Percentiles rank a stretch among this genome's conserved stretches.
These are phyloP conservation scores for Microcyclosporella mali DNA, from an alignment of 2,329 filamentous ascomycete species.

Conservation along the genomic window DNA sequence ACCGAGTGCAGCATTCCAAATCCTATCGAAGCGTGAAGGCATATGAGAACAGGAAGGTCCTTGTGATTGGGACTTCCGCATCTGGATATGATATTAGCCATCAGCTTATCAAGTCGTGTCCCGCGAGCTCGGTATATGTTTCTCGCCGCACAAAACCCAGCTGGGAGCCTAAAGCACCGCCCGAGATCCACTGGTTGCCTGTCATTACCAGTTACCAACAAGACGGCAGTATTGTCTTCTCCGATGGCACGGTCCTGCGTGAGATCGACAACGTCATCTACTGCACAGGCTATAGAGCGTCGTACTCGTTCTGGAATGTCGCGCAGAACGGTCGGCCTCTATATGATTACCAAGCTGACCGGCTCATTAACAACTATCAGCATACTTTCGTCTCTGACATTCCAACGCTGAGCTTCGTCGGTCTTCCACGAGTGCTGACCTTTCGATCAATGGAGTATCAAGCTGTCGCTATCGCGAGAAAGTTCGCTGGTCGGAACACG, in stretches of 20 bases:
- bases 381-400: constrained; percentile 50
- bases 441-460: constrained; percentile 54
- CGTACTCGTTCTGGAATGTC: constrained; percentile 47
- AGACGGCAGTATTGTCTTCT: constrained; percentile 24
- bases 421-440: constrained; percentile 47
- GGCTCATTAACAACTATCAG: constrained; percentile 43
- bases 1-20: constrained; percentile 42
- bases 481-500: constrained; percentile 41
- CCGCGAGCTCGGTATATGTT: constrained; percentile 43
- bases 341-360: constrained; percentile 46
- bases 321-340: constrained; percentile 40
- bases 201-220: constrained; percentile 41
- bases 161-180: constrained; percentile 47
- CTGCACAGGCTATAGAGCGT: constrained; percentile 36
- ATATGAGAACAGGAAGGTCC: constrained; percentile 19
- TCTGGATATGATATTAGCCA: constrained; percentile 30
- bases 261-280: constrained; percentile 30
- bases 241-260: constrained; percentile 20
- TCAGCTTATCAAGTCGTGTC: constrained; percentile 16
- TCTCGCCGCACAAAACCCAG: constrained; percentile 46
- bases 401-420: constrained; percentile 46
- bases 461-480: constrained; percentile 47
- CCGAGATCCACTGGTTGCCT: constrained; percentile 50
- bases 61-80: constrained; percentile 30
- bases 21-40: constrained; percentile 21